Evolutionary conservation across 1,284 basidiomycete species (phyloP).

Genomic region (Ustilago hordei): DNA sequence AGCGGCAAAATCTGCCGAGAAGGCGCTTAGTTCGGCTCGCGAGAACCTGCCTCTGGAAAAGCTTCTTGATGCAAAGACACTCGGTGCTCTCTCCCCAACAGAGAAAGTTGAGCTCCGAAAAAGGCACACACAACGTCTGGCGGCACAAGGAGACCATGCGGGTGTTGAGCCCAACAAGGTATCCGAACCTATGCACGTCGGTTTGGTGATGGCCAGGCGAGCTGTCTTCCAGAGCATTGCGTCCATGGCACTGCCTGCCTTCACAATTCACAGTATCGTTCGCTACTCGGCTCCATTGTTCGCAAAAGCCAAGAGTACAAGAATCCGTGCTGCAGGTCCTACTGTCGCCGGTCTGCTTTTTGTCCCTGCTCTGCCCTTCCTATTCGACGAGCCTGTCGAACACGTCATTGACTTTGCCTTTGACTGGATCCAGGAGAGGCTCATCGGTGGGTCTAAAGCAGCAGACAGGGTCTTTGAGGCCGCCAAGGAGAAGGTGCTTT

Average conservation of each 20-base stretch:
- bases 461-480: constrained; percentile 32
- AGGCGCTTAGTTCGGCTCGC: constrained; percentile 12
- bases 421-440: constrained; percentile 70
- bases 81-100: constrained; percentile 28
- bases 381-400: constrained; percentile 71
- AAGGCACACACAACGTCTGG: constrained; percentile 40
- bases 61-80: constrained; percentile 41
- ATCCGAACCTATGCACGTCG: constrained; percentile 50
- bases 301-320: constrained; percentile 75
- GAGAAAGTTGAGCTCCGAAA: constrained; percentile 57
- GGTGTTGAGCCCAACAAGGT: constrained; percentile 39
- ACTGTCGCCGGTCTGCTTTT: constrained; percentile 77
- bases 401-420: constrained; percentile 71
- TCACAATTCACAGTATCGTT: constrained; percentile 66
- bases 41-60: constrained; percentile 45
- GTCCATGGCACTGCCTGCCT: constrained; percentile 61
- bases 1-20: constrained; percentile 46
- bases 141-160: constrained; percentile 34
- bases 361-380: constrained; percentile 59
- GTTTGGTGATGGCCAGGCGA: constrained; percentile 55
- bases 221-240: constrained; percentile 68
- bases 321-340: constrained; percentile 82
- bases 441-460: constrained; percentile 27
- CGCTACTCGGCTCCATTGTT: constrained; percentile 81
- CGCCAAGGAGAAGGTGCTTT: constrained; percentile 44